These are phyloP conservation scores for Musa beccarii DNA, from an alignment of 176 grass and related monocot species.

Conservation along the genomic window DNA sequence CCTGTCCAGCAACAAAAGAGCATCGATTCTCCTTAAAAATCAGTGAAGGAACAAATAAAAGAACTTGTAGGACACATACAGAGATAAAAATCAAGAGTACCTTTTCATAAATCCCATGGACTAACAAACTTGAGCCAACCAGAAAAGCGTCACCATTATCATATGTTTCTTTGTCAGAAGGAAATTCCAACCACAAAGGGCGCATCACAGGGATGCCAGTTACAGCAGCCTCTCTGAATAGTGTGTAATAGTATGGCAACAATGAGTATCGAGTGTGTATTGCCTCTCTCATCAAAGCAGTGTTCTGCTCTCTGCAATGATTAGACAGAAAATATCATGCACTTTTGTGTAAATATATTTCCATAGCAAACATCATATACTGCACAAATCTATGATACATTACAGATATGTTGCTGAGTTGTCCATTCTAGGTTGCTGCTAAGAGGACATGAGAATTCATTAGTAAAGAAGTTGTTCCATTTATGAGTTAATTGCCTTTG, in stretches of 20 bases:
- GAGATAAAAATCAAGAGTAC: slow-evolving; percentile 23
- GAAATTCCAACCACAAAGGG: slow-evolving; percentile 92
- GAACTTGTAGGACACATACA: slow-evolving; percentile 2
- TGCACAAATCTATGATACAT: background rate
- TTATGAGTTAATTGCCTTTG: background rate
- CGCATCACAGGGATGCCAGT: slow-evolving; percentile 90
- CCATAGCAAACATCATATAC: background rate
- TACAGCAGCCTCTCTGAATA: slow-evolving; percentile 82
- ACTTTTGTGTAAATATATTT: background rate
- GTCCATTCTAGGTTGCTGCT: background rate
- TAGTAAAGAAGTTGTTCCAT: background rate
- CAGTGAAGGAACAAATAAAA: background rate
- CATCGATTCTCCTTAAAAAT: background rate
- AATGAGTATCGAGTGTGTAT: slow-evolving; percentile 76
- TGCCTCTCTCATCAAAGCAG: slow-evolving; percentile 79
- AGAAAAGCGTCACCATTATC: slow-evolving; percentile 89
- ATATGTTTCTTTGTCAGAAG: slow-evolving; percentile 84
- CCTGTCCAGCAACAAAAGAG: slow-evolving; percentile 33
- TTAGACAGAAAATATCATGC: slow-evolving; percentile 1
- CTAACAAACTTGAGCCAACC: slow-evolving; percentile 65
- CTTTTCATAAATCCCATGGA: slow-evolving; percentile 80
- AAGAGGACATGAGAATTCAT: background rate
- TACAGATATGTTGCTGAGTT: background rate
- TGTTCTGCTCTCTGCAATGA: slow-evolving; percentile 60
- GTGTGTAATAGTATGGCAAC: slow-evolving; percentile 84